Conservation (phyloP, 768 basidiomycete species). For the Royoungia palumana region DNA sequence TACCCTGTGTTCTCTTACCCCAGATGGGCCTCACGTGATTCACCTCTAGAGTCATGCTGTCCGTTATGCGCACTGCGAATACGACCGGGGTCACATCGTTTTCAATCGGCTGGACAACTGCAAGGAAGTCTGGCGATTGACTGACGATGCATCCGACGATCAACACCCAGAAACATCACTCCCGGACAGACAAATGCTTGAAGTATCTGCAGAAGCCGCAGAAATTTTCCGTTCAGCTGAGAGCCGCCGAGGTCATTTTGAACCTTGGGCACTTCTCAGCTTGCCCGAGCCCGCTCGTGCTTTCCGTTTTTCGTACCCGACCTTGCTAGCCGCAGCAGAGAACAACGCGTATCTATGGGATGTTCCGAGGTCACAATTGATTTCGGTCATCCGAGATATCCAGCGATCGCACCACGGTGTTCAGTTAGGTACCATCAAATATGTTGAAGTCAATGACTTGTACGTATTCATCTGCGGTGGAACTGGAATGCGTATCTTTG, state of each 20-base stretch:
- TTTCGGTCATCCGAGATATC: constrained; percentile 37
- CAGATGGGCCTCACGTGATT: neutral
- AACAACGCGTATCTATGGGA: constrained; percentile 59
- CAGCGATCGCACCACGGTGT: constrained; percentile 11
- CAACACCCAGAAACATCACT: constrained; percentile 23
- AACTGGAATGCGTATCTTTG: constrained; percentile 50
- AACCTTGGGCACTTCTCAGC: constrained; percentile 56
- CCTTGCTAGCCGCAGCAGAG: constrained; percentile 48
- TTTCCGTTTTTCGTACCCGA: constrained; percentile 68
- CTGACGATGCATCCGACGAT: constrained; percentile 31
- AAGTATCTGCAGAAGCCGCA: constrained; percentile 22
- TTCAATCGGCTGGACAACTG: constrained; percentile 56
- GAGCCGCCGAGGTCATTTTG: constrained; percentile 48
- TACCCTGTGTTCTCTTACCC: neutral
- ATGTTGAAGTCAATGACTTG: constrained; percentile 60
- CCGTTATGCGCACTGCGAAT: constrained; percentile 66
- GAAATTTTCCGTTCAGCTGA: constrained; percentile 7
- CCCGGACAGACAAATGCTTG: constrained; percentile 32
- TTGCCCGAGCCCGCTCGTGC: constrained; percentile 46
- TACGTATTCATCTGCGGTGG: constrained; percentile 61
- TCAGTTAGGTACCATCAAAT: constrained; percentile 44
- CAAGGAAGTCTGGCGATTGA: constrained; percentile 71
- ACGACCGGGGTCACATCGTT: constrained; percentile 64
- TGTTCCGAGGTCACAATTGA: constrained; percentile 45
- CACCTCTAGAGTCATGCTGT: constrained; percentile 9